phyloP scores from a whole-genome alignment of 202 grass and related monocot genomes.

The Schoenoplectus triqueter region DNA sequence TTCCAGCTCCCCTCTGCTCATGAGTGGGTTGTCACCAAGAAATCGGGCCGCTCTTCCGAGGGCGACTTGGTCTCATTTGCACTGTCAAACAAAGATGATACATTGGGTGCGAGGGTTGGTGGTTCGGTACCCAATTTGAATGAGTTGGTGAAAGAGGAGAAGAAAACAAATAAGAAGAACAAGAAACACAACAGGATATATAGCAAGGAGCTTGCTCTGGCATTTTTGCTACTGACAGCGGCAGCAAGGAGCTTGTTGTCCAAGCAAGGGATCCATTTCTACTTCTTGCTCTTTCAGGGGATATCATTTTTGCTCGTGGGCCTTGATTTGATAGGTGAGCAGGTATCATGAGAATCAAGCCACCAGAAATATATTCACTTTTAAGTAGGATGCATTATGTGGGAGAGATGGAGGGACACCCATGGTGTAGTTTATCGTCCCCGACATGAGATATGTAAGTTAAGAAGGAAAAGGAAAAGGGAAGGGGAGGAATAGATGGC shows the following conservation, averaged over 20 bases:
- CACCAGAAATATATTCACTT: background rate
- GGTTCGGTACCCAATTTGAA: constrained; percentile 65
- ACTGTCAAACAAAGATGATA: constrained; percentile 35
- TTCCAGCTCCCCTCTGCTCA: constrained; percentile 75
- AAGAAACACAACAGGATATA: constrained; percentile 76
- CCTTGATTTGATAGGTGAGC: constrained; percentile 74
- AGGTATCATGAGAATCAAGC: constrained; percentile 53
- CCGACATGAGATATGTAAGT: constrained; percentile 28
- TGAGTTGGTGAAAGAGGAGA: constrained; percentile 48
- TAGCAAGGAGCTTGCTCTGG: constrained; percentile 72
- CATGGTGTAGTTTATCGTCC: constrained; percentile 32
- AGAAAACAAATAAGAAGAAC: constrained; percentile 42
- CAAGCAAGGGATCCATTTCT: constrained; percentile 87
- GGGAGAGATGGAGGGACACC: constrained; percentile 6
- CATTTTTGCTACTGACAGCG: constrained; percentile 68
- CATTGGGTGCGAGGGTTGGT: constrained; percentile 31
- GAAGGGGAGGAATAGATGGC: constrained; percentile 32
- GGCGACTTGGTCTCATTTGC: constrained; percentile 45
- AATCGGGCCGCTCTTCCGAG: constrained; percentile 65
- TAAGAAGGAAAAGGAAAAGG: constrained; percentile 1
- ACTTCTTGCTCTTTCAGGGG: constrained; percentile 87
- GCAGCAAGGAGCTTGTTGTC: constrained; percentile 66
- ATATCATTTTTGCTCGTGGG: constrained; percentile 75
- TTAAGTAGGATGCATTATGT: constrained; percentile 10
- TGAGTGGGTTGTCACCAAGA: constrained; percentile 90